A percentile compares a stretch with the other conserved stretches of the same genome.
These are phyloP conservation scores for Coniferiporia sulphurascens DNA, from an alignment of 1,284 basidiomycete genomes.

Conservation along the genomic window DNA sequence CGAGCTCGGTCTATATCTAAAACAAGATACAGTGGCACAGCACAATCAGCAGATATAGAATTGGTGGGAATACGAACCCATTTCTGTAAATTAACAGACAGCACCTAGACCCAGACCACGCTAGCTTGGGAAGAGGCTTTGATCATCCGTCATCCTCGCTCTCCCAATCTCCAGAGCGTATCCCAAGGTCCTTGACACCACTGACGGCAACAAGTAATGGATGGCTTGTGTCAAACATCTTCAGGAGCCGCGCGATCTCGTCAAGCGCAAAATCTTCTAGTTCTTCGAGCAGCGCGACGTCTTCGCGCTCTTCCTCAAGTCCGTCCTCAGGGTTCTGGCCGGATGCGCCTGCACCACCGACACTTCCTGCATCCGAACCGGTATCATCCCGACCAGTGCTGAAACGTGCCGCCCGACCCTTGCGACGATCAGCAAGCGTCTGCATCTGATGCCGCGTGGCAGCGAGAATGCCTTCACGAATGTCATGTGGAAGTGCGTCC, in stretches of 20 bases:
- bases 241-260: constrained; percentile 63
- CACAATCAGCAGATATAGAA: too few relatives aligned
- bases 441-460: constrained; percentile 68
- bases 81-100: background rate
- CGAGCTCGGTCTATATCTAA: too few relatives aligned
- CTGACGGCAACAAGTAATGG: constrained; percentile 61
- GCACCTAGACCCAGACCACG: background rate
- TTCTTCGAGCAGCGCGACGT: constrained; percentile 65
- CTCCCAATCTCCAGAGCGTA: constrained; percentile 27
- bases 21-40: too few relatives aligned
- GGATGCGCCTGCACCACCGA: background rate
- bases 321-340: constrained; percentile 31
- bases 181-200: constrained; percentile 63
- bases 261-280: constrained; percentile 71
- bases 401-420: constrained; percentile 36
- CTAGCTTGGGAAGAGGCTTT: background rate
- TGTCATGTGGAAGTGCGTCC: constrained; percentile 44
- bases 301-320: constrained; percentile 54
- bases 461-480: constrained; percentile 51
- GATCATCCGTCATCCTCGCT: background rate
- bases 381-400: background rate
- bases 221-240: constrained; percentile 51
- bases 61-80: too few relatives aligned
- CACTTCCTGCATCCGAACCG: background rate
- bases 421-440: constrained; percentile 58